Conservation (phyloP, 1,284 basidiomycete genomes). For the Peniophora sp. region DNA sequence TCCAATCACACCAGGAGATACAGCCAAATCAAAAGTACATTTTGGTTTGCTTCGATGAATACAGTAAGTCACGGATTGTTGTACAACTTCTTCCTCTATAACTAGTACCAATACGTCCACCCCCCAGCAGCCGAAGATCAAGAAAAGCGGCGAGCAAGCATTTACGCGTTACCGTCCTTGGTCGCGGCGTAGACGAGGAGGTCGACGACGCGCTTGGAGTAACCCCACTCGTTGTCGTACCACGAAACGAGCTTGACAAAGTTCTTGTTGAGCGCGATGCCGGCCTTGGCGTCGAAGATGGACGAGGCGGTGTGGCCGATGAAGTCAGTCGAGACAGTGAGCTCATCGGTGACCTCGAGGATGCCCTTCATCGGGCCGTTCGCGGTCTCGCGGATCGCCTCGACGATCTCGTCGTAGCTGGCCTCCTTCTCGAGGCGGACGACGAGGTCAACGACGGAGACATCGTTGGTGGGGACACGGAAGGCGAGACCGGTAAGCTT, state of each 20-base stretch:
- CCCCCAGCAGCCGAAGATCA: neutral
- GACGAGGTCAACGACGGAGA: slow-evolving; percentile 98
- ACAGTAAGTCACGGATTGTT: neutral
- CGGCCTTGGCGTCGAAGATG: slow-evolving; percentile 90
- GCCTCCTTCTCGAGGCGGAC: slow-evolving; percentile 86
- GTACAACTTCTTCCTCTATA: neutral
- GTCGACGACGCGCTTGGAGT: slow-evolving; percentile 93
- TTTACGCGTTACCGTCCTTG: slow-evolving; percentile 45
- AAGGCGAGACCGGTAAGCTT: slow-evolving; percentile 96
- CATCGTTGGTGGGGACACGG: slow-evolving; percentile 96
- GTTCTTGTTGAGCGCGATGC: slow-evolving; percentile 88
- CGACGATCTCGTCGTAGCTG: slow-evolving; percentile 90
- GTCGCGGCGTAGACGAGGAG: slow-evolving; percentile 79
- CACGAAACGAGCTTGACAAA: slow-evolving; percentile 96
- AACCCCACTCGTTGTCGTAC: slow-evolving; percentile 98
- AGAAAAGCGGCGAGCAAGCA: neutral
- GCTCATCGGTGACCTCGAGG: slow-evolving; percentile 92
- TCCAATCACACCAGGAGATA: neutral
- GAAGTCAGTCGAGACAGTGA: slow-evolving; percentile 94
- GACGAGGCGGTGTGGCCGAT: slow-evolving; percentile 73
- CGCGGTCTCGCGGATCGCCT: slow-evolving; percentile 77
- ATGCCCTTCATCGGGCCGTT: slow-evolving; percentile 73
- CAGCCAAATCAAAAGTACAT: neutral
- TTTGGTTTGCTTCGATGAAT: neutral
- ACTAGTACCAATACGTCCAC: neutral